Conservation (phyloP, 2,329 filamentous ascomycete species). For the Alternaria gaisen region DNA sequence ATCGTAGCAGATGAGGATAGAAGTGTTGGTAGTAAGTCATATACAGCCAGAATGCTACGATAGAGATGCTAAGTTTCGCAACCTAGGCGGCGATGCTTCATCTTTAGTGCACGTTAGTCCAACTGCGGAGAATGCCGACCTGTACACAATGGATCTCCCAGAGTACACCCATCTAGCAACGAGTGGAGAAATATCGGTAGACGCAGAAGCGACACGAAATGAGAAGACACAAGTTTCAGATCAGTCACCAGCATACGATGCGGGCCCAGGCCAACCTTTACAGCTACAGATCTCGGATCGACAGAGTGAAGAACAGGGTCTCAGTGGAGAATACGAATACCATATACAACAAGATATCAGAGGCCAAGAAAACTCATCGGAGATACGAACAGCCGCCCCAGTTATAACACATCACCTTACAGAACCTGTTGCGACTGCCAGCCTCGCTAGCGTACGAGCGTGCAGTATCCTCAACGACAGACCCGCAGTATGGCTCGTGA, state of each 20-base stretch:
- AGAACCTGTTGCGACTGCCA: background rate
- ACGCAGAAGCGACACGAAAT: constrained; percentile 22
- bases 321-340: background rate
- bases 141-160: constrained; percentile 30
- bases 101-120: background rate
- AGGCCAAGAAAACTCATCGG: background rate
- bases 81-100: background rate
- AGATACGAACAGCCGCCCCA: background rate
- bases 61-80: background rate
- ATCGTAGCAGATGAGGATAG: background rate
- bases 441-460: constrained; percentile 14
- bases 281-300: background rate
- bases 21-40: background rate
- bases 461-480: constrained; percentile 38
- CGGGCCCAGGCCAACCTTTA: background rate
- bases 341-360: background rate
- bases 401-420: background rate
- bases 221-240: constrained; percentile 18
- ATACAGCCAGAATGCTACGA: background rate
- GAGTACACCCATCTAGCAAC: constrained; percentile 27
- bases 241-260: background rate
- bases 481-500: constrained; percentile 41
- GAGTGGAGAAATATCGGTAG: constrained; percentile 25
- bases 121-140: constrained; percentile 23
- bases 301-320: background rate